phyloP scores from a whole-genome alignment of 2,329 filamentous ascomycete species.

The Hypoxylon sp. region DNA sequence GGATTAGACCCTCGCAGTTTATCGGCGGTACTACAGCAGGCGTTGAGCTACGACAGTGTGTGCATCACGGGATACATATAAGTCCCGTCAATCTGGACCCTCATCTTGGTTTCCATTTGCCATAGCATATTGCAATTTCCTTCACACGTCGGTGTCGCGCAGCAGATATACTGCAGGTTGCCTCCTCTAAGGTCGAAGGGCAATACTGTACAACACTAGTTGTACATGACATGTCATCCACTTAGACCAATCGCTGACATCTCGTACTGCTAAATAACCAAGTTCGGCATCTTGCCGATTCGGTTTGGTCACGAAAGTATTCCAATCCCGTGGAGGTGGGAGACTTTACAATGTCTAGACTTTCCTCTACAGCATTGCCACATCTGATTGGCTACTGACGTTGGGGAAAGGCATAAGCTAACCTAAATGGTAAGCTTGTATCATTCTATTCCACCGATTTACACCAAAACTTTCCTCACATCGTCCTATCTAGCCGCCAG shows the following conservation, averaged over 20 bases:
- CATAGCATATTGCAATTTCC: no score
- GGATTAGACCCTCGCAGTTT: no score
- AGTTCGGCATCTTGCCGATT: slow-evolving; percentile 12
- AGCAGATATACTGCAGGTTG: slow-evolving; percentile 12
- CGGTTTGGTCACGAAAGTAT: no score
- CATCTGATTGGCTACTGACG: background rate
- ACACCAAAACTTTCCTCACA: no score
- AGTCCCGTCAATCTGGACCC: no score
- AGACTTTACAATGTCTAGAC: slow-evolving; percentile 1
- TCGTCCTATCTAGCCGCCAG: no score
- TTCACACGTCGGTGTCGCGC: slow-evolving; percentile 3
- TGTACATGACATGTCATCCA: slow-evolving; percentile 6
- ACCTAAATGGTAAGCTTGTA: slow-evolving; percentile 17
- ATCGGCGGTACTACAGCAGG: no score
- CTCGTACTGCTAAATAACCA: slow-evolving; percentile 1
- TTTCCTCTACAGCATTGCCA: no score
- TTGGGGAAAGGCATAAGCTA: background rate
- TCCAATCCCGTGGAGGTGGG: slow-evolving; percentile 6
- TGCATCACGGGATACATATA: no score
- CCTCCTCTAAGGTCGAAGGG: slow-evolving; percentile 8
- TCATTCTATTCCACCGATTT: slow-evolving; percentile 4
- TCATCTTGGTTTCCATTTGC: no score
- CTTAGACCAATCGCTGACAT: slow-evolving; percentile 5
- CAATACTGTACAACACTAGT: slow-evolving; percentile 5
- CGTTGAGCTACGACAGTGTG: no score